Evolutionary conservation across 345 rosid species (phyloP).

Genomic region (Lepidium didymum): DNA sequence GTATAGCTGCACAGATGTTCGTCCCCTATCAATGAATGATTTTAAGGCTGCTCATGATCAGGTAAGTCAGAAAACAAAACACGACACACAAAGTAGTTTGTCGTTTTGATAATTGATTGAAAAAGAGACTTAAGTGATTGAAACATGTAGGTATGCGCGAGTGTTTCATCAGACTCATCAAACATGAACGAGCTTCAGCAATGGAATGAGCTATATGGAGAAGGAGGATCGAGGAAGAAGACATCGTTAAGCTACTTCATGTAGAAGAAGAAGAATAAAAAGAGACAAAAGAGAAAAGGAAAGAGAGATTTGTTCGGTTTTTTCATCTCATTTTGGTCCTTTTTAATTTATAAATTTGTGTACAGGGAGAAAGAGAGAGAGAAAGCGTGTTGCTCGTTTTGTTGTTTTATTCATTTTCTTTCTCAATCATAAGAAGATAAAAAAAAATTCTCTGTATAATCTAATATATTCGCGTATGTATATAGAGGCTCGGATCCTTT

Average conservation of each 20-base stretch:
- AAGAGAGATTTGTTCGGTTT: slow-evolving; percentile 9
- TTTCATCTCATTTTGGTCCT: slow-evolving; percentile 19
- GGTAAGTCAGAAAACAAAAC: slow-evolving; percentile 31
- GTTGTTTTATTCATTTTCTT: slow-evolving; percentile 27
- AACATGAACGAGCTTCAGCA: slow-evolving; percentile 92
- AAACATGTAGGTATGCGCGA: slow-evolving; percentile 76
- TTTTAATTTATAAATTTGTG: slow-evolving; percentile 23
- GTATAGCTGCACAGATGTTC: slow-evolving; percentile 68
- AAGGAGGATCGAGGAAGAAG: slow-evolving; percentile 96
- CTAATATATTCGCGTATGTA: slow-evolving; percentile 13
- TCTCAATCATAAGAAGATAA: slow-evolving; percentile 14
- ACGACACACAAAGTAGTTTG: not conserved
- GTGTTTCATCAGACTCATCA: slow-evolving; percentile 89
- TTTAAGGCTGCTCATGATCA: slow-evolving; percentile 88
- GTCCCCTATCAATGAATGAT: slow-evolving; percentile 74
- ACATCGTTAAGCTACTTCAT: slow-evolving; percentile 87
- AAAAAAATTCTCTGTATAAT: slow-evolving; percentile 28
- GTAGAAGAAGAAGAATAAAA: slow-evolving; percentile 38
- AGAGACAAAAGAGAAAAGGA: not conserved
- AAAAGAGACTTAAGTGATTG: not conserved
- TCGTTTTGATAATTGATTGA: not conserved
- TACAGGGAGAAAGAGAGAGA: slow-evolving; percentile 22
- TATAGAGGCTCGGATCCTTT: slow-evolving; percentile 14
- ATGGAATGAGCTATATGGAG: slow-evolving; percentile 97
- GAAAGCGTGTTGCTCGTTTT: slow-evolving; percentile 12